phyloP scores from a whole-genome alignment of 1,284 basidiomycete species.

The Boletus sp. region DNA sequence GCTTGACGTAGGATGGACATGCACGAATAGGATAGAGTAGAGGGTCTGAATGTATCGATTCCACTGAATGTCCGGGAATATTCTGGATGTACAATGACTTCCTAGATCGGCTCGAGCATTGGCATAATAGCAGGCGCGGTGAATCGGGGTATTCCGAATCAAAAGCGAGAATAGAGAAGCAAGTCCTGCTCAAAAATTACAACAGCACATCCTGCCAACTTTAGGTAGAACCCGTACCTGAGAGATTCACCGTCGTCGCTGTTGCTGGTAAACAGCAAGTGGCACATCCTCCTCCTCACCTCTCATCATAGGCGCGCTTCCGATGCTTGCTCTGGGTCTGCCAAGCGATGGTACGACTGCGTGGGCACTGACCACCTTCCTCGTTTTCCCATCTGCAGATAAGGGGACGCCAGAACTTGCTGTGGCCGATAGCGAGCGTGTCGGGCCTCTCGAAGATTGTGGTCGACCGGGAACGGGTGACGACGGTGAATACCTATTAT shows the following conservation, averaged over 20 bases:
- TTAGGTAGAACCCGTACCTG: constrained; percentile 13
- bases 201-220: constrained; percentile 11
- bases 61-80: constrained; percentile 23
- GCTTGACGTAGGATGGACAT: constrained; percentile 25
- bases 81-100: constrained; percentile 22
- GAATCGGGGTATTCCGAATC: constrained; percentile 11
- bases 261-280: constrained; percentile 71
- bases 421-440: constrained; percentile 66
- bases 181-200: constrained; percentile 9
- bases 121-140: constrained; percentile 1
- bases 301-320: constrained; percentile 25
- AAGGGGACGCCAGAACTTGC: constrained; percentile 43
- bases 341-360: constrained; percentile 43
- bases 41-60: constrained; percentile 20
- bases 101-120: constrained; percentile 25
- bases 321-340: constrained; percentile 40
- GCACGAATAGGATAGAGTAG: constrained; percentile 26
- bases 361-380: constrained; percentile 65
- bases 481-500: constrained; percentile 38
- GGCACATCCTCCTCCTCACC: constrained; percentile 74
- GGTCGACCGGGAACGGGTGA: constrained; percentile 21
- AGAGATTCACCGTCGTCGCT: constrained; percentile 48
- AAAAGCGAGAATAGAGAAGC: background rate
- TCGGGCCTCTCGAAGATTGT: constrained; percentile 40
- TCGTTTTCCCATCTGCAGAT: constrained; percentile 49